Percentiles rank a stretch among this genome's conserved stretches.
Evolutionary conservation across 495 filamentous ascomycete species (phyloP).

Genomic region (Penicillium paradoxum): DNA sequence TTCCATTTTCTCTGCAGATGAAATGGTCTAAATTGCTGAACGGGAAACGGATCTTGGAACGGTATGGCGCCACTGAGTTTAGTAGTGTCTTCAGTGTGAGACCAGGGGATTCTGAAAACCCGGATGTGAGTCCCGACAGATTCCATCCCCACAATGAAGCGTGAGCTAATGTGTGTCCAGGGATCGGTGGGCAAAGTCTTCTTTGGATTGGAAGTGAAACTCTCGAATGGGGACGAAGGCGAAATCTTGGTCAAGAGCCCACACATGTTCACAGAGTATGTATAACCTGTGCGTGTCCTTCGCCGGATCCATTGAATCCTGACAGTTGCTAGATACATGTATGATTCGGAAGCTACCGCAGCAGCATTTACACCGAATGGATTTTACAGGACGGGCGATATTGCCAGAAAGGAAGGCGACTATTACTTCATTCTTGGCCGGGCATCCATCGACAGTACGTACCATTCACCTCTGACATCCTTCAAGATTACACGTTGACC

Average conservation of each 20-base stretch:
- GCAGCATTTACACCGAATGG: slow-evolving; percentile 28
- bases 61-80: slow-evolving; percentile 46
- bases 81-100: slow-evolving; percentile 40
- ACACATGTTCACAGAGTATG: slow-evolving; percentile 37
- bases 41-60: slow-evolving; percentile 35
- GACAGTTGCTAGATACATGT: slow-evolving; percentile 30
- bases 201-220: slow-evolving; percentile 20
- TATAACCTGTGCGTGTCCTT: background rate
- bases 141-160: too few relatives aligned
- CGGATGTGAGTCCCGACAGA: background rate
- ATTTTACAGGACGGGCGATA: slow-evolving; percentile 45
- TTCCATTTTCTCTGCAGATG: slow-evolving; percentile 38
- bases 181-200: slow-evolving; percentile 30
- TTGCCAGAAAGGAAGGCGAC: slow-evolving; percentile 35
- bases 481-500: background rate
- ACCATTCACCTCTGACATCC: background rate
- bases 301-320: background rate
- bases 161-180: slow-evolving; percentile 24
- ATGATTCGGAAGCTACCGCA: slow-evolving; percentile 35
- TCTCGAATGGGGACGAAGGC: slow-evolving; percentile 17
- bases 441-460: slow-evolving; percentile 31
- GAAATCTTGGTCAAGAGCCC: slow-evolving; percentile 38
- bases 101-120: slow-evolving; percentile 23
- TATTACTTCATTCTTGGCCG: slow-evolving; percentile 47
- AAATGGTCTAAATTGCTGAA: slow-evolving; percentile 40